These are phyloP conservation scores for Globisporangium camurandrum DNA, from an alignment of 352 stramenopile genomes.

Conservation along the genomic window DNA sequence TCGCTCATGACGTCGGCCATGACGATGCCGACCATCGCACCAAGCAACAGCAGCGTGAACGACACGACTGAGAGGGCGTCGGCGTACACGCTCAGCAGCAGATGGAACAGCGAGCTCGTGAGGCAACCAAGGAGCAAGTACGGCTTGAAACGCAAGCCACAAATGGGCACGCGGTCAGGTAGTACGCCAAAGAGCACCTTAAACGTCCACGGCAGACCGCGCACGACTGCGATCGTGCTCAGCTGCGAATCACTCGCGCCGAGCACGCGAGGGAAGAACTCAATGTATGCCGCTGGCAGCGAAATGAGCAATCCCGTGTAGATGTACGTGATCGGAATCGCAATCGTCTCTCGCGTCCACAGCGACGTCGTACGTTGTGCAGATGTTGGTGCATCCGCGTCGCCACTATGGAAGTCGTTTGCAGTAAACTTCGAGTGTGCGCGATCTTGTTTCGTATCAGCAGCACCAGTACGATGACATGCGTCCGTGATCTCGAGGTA, in stretches of 20 bases:
- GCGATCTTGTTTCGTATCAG: background rate
- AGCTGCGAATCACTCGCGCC: conserved; percentile 62
- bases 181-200: conserved; percentile 74
- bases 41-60: conserved; percentile 65
- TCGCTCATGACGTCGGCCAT: conserved; percentile 83
- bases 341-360: conserved; percentile 39
- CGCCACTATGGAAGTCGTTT: too few relatives aligned
- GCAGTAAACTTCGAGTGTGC: background rate
- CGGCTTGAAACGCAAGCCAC: conserved; percentile 54
- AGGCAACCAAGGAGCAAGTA: conserved; percentile 66
- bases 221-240: conserved; percentile 58
- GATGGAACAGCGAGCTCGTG: conserved; percentile 51
- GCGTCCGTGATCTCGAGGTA: conserved; percentile 7
- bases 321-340: conserved; percentile 75
- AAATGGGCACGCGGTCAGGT: conserved; percentile 53
- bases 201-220: conserved; percentile 67
- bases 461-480: background rate
- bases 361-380: conserved; percentile 21
- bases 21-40: conserved; percentile 63
- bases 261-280: conserved; percentile 61
- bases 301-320: conserved; percentile 62
- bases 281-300: conserved; percentile 64
- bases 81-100: conserved; percentile 24
- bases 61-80: conserved; percentile 39
- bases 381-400: background rate